Evolutionary conservation across 1,139 yeast species (phyloP).

Genomic region (Pichia kudriavzevii): DNA sequence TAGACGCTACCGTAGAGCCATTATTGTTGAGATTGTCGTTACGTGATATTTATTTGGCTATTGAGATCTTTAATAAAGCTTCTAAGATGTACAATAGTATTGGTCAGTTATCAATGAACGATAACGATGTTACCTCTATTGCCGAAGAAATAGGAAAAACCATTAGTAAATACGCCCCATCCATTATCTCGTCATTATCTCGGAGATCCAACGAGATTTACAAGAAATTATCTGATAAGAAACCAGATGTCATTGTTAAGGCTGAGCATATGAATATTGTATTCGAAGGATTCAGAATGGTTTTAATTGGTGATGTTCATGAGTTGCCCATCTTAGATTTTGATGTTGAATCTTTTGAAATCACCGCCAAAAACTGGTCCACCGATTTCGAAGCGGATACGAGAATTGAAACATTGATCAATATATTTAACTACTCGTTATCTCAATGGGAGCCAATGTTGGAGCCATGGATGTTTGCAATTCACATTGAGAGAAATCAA

Average conservation of each 20-base stretch:
- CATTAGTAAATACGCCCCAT: slow-evolving; percentile 60
- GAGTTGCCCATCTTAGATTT: slow-evolving; percentile 88
- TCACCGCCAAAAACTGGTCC: slow-evolving; percentile 81
- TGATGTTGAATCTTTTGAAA: slow-evolving; percentile 65
- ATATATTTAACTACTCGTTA: slow-evolving; percentile 82
- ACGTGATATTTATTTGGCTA: slow-evolving; percentile 78
- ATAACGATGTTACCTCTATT: slow-evolving; percentile 6
- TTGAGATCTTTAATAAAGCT: slow-evolving; percentile 66
- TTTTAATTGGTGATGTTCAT: slow-evolving; percentile 87
- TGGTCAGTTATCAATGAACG: slow-evolving; percentile 10
- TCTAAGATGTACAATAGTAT: slow-evolving; percentile 42
- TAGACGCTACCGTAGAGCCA: slow-evolving; percentile 74
- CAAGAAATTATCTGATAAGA: slow-evolving; percentile 13
- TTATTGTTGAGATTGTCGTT: slow-evolving; percentile 73
- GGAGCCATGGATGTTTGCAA: slow-evolving; percentile 80
- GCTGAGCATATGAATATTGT: slow-evolving; percentile 69
- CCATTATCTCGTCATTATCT: slow-evolving; percentile 40
- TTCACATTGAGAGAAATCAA: slow-evolving; percentile 52
- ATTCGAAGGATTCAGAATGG: slow-evolving; percentile 77
- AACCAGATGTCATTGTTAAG: slow-evolving; percentile 40
- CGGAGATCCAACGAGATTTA: slow-evolving; percentile 28
- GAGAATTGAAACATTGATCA: slow-evolving; percentile 60
- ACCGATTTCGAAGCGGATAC: slow-evolving; percentile 72
- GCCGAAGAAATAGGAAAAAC: slow-evolving; percentile 57
- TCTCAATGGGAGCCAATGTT: slow-evolving; percentile 96